phyloP scores from a whole-genome alignment of 129 eudicot genomes.

The Centaurea solstitialis region DNA sequence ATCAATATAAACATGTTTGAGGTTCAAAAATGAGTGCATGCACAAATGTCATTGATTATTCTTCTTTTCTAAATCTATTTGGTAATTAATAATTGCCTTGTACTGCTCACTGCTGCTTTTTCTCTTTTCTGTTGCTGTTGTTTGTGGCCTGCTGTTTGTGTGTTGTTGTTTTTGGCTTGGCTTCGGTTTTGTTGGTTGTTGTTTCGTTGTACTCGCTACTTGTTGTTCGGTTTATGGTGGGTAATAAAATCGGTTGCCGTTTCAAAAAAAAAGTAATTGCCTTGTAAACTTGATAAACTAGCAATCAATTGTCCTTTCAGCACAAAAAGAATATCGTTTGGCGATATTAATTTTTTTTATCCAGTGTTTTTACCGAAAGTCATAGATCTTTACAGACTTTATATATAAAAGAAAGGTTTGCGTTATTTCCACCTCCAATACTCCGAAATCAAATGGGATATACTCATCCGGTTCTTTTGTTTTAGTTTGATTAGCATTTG shows the following conservation, averaged over 20 bases:
- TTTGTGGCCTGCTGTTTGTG: too few species aligned
- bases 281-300: background rate
- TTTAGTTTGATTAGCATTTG: background rate
- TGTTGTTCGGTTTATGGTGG: too few species aligned
- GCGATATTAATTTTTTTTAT: background rate
- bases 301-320: background rate
- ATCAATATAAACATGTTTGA: conserved; percentile 16
- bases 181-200: too few species aligned
- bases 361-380: background rate
- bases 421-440: background rate
- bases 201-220: too few species aligned
- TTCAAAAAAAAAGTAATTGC: too few species aligned
- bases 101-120: too few species aligned
- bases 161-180: too few species aligned
- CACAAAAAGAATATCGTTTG: background rate
- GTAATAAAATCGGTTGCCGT: too few species aligned
- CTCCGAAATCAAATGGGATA: background rate
- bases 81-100: background rate
- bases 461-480: background rate
- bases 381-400: background rate
- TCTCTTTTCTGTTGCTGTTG: too few species aligned
- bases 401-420: background rate
- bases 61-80: background rate
- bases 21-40: conserved; percentile 8
- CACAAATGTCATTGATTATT: background rate